Conservation (phyloP, 2,329 filamentous ascomycete species). For the Elsinoe australis region DNA sequence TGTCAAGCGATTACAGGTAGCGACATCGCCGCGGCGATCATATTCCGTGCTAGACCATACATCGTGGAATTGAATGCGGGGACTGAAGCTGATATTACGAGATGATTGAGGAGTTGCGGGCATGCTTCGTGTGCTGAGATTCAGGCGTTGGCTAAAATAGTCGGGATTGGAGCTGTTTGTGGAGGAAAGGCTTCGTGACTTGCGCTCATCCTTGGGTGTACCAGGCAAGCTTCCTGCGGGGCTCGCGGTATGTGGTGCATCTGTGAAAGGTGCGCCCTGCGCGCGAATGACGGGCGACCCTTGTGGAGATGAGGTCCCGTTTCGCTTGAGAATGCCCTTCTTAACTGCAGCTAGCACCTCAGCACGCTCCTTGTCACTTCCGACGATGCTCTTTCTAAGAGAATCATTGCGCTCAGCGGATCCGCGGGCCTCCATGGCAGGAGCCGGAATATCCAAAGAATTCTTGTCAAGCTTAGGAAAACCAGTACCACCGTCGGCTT, state of each 20-base stretch:
- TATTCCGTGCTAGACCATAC: slow-evolving; percentile 96
- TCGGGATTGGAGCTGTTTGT: slow-evolving; percentile 70
- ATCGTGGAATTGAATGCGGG: slow-evolving; percentile 88
- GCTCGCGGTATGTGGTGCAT: slow-evolving; percentile 61
- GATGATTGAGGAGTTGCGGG: slow-evolving; percentile 66
- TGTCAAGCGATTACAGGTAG: slow-evolving; percentile 94
- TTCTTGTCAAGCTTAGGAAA: slow-evolving; percentile 81
- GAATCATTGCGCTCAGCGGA: slow-evolving; percentile 52
- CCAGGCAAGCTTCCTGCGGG: slow-evolving; percentile 79
- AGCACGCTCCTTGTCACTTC: slow-evolving; percentile 80
- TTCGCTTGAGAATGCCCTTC: slow-evolving; percentile 93
- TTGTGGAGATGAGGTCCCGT: slow-evolving; percentile 52
- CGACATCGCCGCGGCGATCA: slow-evolving; percentile 89
- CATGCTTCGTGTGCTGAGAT: slow-evolving; percentile 66
- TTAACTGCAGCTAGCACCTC: slow-evolving; percentile 87
- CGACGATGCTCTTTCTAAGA: slow-evolving; percentile 76
- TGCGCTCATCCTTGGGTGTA: slow-evolving; percentile 74
- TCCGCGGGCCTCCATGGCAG: slow-evolving; percentile 28
- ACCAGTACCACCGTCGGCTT: slow-evolving; percentile 63
- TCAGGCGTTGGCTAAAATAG: slow-evolving; percentile 74
- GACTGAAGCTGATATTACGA: slow-evolving; percentile 68
- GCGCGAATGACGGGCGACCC: slow-evolving; percentile 58
- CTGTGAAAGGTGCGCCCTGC: slow-evolving; percentile 38
- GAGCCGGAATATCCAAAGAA: slow-evolving; percentile 53
- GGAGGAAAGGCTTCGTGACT: slow-evolving; percentile 35